These are phyloP conservation scores for Parasitella parasitica DNA, from an alignment of 371 early-diverging fungal genomes.

Conservation along the genomic window DNA sequence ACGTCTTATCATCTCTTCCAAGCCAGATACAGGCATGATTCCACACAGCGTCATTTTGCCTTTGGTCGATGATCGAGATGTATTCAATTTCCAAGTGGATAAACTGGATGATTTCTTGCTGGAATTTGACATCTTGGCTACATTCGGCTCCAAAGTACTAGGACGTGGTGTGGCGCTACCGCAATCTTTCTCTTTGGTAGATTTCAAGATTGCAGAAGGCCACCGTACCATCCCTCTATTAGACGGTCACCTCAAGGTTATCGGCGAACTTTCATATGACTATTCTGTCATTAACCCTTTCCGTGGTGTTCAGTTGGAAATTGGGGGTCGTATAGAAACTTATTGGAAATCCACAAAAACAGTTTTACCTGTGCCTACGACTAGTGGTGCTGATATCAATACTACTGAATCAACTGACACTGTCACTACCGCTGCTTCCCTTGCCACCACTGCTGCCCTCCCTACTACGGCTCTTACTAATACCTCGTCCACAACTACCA, in stretches of 20 bases:
- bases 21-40: conserved; percentile 85
- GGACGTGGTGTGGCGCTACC: conserved; percentile 85
- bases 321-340: conserved; percentile 93
- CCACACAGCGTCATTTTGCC: conserved; percentile 92
- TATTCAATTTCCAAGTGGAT: conserved; percentile 84
- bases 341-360: conserved; percentile 95
- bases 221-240: conserved; percentile 73
- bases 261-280: conserved; percentile 87
- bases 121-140: conserved; percentile 91
- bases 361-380: conserved; percentile 27
- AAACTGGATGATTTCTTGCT: conserved; percentile 71
- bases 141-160: conserved; percentile 93
- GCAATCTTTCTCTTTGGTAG: conserved; percentile 54
- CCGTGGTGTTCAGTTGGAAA: conserved; percentile 78
- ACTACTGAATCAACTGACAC: conserved; percentile 2
- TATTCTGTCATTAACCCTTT: conserved; percentile 87
- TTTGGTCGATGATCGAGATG: conserved; percentile 75
- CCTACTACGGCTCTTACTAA: conserved; percentile 14
- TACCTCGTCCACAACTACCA: conserved; percentile 6
- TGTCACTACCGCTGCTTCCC: not conserved
- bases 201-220: conserved; percentile 40
- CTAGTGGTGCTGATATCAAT: not conserved
- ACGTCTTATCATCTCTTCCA: conserved; percentile 59
- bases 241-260: conserved; percentile 83
- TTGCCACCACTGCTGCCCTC: conserved; percentile 8